Base-by-base conservation (phyloP, 192 early-diverging fungal species). In the Gryganskiella cystojenkinii region DNA sequence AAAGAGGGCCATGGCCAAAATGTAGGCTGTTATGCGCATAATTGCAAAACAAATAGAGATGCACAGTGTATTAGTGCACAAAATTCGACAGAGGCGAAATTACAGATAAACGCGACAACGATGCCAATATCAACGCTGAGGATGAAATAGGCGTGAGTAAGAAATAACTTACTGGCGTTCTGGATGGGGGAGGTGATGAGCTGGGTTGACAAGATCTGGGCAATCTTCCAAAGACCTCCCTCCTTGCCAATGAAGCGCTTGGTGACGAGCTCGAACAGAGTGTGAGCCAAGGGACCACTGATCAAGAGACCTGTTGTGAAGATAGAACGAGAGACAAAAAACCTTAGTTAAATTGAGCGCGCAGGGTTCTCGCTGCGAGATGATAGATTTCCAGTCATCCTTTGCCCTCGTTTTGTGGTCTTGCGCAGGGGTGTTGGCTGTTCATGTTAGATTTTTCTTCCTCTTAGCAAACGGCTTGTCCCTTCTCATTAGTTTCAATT, bases 131-230 rank as follows among this genome's bases (percentile, higher is more conserved):
- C n/a, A n/a, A n/a, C n/a, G n/a, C n/a, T n/a, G n/a, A n/a, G n/a
- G n/a, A n/a, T n/a, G n/a, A n/a, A n/a, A n/a, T n/a, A n/a, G n/a
- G n/a, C n/a, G n/a, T n/a, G n/a, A 14, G 3, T 46, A 19, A 15
- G 35, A 31, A 28, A 33, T 24, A 15, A 64, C 82, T 64, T 84
- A 92, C 91, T 89, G 61, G 92, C 85, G 82, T 95, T 95, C 76
- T 92, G 90, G 61, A 95, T 93, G 20, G 95, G 95, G 44, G 92
- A 90, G 56, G 95, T 90, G 56, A 95, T 81, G 27, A 97, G 75
- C 71, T 94, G 92, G 56, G 88, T 81, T 33, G 86, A 88, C 61
- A 97, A 69, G 30, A 95, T 85, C 64, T 94, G 89, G 56, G 90
- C 72, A 51, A 97, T 67, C 61, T 89, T 90, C 62, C 86, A 88